Evolutionary conservation across 2,329 filamentous ascomycete species (phyloP).

Genomic region (Didymella pomorum): DNA sequence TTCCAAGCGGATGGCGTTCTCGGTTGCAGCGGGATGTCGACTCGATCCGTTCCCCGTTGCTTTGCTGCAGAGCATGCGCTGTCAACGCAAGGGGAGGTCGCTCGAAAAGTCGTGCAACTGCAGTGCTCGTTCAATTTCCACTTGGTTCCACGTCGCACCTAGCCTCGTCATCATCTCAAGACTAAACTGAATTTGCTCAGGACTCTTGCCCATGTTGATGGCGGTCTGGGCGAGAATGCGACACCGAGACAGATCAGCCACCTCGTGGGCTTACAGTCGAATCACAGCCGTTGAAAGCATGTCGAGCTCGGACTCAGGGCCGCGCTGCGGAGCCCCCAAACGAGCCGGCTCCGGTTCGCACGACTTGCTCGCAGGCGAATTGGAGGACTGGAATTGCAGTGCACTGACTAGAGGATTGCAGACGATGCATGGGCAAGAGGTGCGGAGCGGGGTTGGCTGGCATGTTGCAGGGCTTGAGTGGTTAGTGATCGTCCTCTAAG

Average conservation of each 20-base stretch:
- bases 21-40: constrained; percentile 45
- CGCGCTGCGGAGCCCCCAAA: constrained; percentile 25
- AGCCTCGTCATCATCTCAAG: constrained; percentile 7
- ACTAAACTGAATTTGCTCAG: constrained; percentile 16
- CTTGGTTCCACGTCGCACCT: constrained; percentile 8
- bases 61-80: constrained; percentile 14
- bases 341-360: constrained; percentile 46
- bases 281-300: constrained; percentile 32
- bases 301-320: constrained; percentile 24
- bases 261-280: constrained; percentile 36
- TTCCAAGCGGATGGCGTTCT: constrained; percentile 44
- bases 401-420: constrained; percentile 34
- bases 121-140: constrained; percentile 4
- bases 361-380: constrained; percentile 45
- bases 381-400: constrained; percentile 27
- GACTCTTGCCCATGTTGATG: constrained; percentile 10
- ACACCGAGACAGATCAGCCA: constrained; percentile 32
- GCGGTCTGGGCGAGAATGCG: constrained; percentile 23
- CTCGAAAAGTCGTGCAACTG: constrained; percentile 8
- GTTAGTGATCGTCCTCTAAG: constrained; percentile 25
- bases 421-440: constrained; percentile 39
- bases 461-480: constrained; percentile 29
- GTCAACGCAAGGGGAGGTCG: constrained; percentile 15
- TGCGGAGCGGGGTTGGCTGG: constrained; percentile 36
- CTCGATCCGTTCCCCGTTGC: constrained; percentile 27